A percentile compares a stretch with the other conserved stretches of the same genome.
These are phyloP conservation scores for Rachicladosporium sp. DNA, from an alignment of 2,329 filamentous ascomycete genomes.

Conservation along the genomic window DNA sequence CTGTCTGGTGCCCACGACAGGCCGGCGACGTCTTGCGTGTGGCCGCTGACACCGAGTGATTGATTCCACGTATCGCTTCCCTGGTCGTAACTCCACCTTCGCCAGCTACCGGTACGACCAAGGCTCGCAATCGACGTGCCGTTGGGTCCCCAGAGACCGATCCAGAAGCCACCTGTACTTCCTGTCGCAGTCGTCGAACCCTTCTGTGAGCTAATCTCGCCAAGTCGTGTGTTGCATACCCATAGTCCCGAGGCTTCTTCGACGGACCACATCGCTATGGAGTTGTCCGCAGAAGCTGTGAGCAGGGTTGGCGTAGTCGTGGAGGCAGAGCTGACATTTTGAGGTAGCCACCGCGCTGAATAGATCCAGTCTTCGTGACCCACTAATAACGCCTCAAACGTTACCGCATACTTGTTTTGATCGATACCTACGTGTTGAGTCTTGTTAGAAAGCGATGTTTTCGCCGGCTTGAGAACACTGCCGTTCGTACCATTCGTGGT, in stretches of 20 bases:
- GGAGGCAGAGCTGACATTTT: conserved; percentile 23
- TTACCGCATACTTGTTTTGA: conserved; percentile 59
- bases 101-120: conserved; percentile 86
- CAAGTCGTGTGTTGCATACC: conserved; percentile 73
- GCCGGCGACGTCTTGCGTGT: conserved; percentile 69
- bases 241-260: conserved; percentile 78
- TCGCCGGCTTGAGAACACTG: neutral
- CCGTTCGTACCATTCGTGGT: neutral
- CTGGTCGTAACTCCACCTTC: conserved; percentile 60
- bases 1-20: conserved; percentile 75
- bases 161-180: conserved; percentile 94
- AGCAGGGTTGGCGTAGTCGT: conserved; percentile 41
- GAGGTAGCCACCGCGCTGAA: conserved; percentile 61
- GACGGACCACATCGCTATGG: conserved; percentile 81
- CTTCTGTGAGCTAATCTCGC: conserved; percentile 92
- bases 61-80: conserved; percentile 61
- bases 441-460: conserved; percentile 67
- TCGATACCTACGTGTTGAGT: conserved; percentile 59
- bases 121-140: conserved; percentile 66
- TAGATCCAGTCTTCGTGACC: conserved; percentile 99
- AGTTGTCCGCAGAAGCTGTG: conserved; percentile 89
- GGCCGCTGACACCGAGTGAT: conserved; percentile 65
- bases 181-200: conserved; percentile 93
- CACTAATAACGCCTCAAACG: conserved; percentile 84
- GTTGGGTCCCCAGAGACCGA: conserved; percentile 77